Evolutionary conservation across 2,329 filamentous ascomycete genomes (phyloP).

Genomic region (Calonectria fujianensis): DNA sequence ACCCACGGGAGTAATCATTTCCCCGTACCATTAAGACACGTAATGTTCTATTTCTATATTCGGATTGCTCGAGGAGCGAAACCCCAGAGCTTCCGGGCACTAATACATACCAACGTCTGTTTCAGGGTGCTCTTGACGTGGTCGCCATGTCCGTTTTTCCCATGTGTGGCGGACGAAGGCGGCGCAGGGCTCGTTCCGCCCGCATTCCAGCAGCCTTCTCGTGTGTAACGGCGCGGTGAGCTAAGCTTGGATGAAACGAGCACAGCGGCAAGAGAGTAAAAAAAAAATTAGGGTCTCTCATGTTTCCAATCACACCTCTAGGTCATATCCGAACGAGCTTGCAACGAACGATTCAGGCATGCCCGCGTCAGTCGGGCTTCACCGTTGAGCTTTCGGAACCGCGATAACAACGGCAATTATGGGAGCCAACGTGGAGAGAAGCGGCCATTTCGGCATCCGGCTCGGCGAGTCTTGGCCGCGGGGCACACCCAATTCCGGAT

Average conservation of each 20-base stretch:
- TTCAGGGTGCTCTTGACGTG: conserved; percentile 21
- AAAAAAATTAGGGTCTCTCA: conserved; percentile 35
- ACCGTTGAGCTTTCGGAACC: conserved; percentile 16
- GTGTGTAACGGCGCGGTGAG: conserved; percentile 15
- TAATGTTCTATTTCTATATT: conserved; percentile 36
- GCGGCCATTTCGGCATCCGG: conserved; percentile 4
- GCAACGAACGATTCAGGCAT: conserved; percentile 23
- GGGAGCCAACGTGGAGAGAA: background rate
- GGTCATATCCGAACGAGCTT: conserved; percentile 37
- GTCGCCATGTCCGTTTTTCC: conserved; percentile 21
- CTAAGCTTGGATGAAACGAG: conserved; percentile 31
- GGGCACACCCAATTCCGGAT: conserved; percentile 36
- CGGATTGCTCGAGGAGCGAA: conserved; percentile 7
- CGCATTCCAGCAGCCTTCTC: conserved; percentile 21
- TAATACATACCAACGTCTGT: conserved; percentile 20
- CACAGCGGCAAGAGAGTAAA: conserved; percentile 21
- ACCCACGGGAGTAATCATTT: conserved; percentile 12
- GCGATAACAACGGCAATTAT: conserved; percentile 1
- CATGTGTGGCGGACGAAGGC: conserved; percentile 28
- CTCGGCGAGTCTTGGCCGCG: conserved; percentile 21
- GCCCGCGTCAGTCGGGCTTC: conserved; percentile 21
- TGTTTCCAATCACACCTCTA: conserved; percentile 36
- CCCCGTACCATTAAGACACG: conserved; percentile 27
- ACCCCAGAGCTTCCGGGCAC: conserved; percentile 17
- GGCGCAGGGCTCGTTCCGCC: conserved; percentile 23